A percentile compares a stretch with the other conserved stretches of the same genome.
phyloP scores from a whole-genome alignment of 345 rosid genomes.

The Euphorbia pulcherrima region DNA sequence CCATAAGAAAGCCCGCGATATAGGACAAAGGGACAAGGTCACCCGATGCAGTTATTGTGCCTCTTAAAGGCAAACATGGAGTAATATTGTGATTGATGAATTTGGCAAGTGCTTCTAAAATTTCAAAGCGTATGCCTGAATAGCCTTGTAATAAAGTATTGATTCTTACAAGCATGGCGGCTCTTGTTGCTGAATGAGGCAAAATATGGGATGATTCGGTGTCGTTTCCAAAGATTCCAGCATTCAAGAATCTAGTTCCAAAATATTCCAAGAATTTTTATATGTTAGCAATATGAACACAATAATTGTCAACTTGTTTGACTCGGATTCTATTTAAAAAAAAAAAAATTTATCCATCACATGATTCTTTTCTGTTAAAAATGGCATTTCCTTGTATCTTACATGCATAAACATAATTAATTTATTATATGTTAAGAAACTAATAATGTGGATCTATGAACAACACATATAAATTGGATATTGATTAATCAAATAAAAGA shows the following conservation, averaged over 20 bases:
- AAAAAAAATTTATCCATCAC: neutral
- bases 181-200: conserved; percentile 24
- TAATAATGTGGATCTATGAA: neutral
- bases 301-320: neutral
- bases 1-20: conserved; percentile 24
- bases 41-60: conserved; percentile 24
- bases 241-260: conserved; percentile 26
- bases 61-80: conserved; percentile 25
- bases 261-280: neutral
- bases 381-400: conserved; percentile 2
- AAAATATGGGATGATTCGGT: conserved; percentile 18
- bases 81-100: conserved; percentile 24
- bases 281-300: neutral
- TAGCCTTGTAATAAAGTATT: conserved; percentile 27
- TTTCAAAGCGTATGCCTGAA: conserved; percentile 26
- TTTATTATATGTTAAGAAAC: neutral
- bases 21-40: conserved; percentile 25
- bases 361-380: neutral
- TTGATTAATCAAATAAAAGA: too few relatives aligned
- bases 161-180: conserved; percentile 30
- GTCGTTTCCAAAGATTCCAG: conserved; percentile 25
- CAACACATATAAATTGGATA: neutral
- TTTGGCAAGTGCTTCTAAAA: conserved; percentile 25
- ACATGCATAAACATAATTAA: too few relatives aligned
- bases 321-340: neutral